These are phyloP conservation scores for Bretziella fagacearum DNA, from an alignment of 2,329 filamentous ascomycete species.

Conservation along the genomic window DNA sequence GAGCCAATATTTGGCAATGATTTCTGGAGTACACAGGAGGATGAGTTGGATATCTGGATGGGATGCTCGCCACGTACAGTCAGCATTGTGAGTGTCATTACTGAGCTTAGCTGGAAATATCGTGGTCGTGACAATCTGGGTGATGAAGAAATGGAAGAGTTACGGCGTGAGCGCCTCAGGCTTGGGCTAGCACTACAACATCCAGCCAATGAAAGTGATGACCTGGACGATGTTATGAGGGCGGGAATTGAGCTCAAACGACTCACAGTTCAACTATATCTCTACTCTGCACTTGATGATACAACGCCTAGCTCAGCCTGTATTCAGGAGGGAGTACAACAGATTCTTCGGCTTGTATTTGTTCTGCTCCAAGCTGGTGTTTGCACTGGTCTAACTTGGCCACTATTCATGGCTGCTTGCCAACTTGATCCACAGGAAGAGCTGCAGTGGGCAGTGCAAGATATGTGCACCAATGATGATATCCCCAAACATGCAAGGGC, in stretches of 20 bases:
- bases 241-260: slow-evolving; percentile 26
- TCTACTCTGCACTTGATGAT: slow-evolving; percentile 27
- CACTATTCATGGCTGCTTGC: slow-evolving; percentile 27
- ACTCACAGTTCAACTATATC: slow-evolving; percentile 25
- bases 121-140: slow-evolving; percentile 17
- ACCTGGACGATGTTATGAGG: slow-evolving; percentile 20
- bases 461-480: slow-evolving; percentile 10
- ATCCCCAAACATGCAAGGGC: slow-evolving; percentile 21
- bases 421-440: slow-evolving; percentile 25
- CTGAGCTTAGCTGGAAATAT: slow-evolving; percentile 24
- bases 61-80: slow-evolving; percentile 28
- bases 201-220: background rate
- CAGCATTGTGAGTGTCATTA: slow-evolving; percentile 25
- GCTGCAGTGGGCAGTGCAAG: slow-evolving; percentile 19
- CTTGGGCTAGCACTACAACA: background rate
- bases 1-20: slow-evolving; percentile 26
- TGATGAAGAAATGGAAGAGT: background rate
- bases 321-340: slow-evolving; percentile 18
- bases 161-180: background rate
- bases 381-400: slow-evolving; percentile 25
- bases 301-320: slow-evolving; percentile 23
- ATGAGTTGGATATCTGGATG: slow-evolving; percentile 26
- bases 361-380: slow-evolving; percentile 21
- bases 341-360: slow-evolving; percentile 22
- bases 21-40: slow-evolving; percentile 25